Percentiles rank a stretch among this genome's conserved stretches.
Evolutionary conservation across 352 stramenopile genomes (phyloP).

Genomic region (Peronospora tabacina): DNA sequence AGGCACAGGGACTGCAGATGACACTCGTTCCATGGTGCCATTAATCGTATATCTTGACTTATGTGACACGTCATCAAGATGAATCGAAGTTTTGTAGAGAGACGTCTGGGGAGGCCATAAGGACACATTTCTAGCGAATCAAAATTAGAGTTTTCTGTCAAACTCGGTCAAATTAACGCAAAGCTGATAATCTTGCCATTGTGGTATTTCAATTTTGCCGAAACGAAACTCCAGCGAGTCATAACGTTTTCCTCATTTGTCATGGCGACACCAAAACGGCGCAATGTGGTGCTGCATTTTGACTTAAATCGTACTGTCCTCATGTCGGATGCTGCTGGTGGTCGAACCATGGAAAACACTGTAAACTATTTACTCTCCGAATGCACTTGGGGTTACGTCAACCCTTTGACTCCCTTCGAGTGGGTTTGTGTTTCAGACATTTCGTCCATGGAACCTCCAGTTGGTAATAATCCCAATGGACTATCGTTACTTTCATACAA

Average conservation of each 20-base stretch:
- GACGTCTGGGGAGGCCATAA: no score
- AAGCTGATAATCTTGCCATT: not conserved
- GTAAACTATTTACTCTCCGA: constrained; percentile 84
- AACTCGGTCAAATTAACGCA: not conserved
- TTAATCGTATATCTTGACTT: no score
- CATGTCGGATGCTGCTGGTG: constrained; percentile 84
- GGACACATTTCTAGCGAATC: not conserved
- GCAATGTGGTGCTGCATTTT: no score
- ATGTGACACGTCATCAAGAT: no score
- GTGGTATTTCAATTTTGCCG: no score
- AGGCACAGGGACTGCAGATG: not conserved
- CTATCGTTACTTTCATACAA: constrained; percentile 64
- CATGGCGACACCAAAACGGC: no score
- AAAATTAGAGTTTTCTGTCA: not conserved
- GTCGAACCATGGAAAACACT: constrained; percentile 84
- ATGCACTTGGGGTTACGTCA: constrained; percentile 64
- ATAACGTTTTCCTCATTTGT: constrained; percentile 18
- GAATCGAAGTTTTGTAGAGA: not conserved
- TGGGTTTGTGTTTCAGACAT: constrained; percentile 59
- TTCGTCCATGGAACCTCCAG: constrained; percentile 40
- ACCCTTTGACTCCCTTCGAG: constrained; percentile 23
- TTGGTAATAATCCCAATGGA: not conserved
- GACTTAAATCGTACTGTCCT: constrained; percentile 86
- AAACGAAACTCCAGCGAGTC: no score
- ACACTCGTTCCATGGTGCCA: not conserved